A percentile compares a stretch with the other conserved stretches of the same genome.
These are phyloP conservation scores for Microcyclospora pomicola DNA, from an alignment of 2,329 filamentous ascomycete species.

Conservation along the genomic window DNA sequence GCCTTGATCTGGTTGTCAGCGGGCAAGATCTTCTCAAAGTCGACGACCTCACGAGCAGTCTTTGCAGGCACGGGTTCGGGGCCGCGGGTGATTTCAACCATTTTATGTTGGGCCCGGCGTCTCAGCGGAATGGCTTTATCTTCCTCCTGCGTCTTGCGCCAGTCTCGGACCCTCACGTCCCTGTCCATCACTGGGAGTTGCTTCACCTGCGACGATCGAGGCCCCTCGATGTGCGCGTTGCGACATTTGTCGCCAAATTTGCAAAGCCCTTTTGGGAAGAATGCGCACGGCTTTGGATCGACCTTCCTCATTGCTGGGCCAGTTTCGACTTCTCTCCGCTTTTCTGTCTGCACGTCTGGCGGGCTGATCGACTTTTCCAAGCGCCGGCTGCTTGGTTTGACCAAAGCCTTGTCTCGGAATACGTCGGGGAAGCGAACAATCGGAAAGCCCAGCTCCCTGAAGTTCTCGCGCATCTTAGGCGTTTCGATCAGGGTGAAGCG, in stretches of 20 bases:
- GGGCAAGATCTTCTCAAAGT: constrained; percentile 9
- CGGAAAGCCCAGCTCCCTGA: constrained; percentile 36
- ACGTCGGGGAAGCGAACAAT: constrained; percentile 39
- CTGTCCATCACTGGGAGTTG: constrained; percentile 4
- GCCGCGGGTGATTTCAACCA: background rate
- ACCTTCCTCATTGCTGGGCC: background rate
- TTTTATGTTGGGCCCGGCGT: constrained; percentile 2
- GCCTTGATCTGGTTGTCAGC: constrained; percentile 10
- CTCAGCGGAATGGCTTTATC: constrained; percentile 4
- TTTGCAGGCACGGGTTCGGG: background rate
- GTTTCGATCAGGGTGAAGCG: constrained; percentile 41
- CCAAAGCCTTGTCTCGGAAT: constrained; percentile 35
- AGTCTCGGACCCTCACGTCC: background rate
- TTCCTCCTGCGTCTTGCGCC: constrained; percentile 5
- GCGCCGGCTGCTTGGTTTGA: background rate
- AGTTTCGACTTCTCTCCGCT: background rate
- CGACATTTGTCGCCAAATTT: constrained; percentile 18
- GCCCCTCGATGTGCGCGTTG: constrained; percentile 10
- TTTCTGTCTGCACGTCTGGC: background rate
- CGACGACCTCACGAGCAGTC: background rate
- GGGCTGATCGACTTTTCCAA: background rate
- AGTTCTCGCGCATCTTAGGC: constrained; percentile 40
- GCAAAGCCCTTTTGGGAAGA: constrained; percentile 18
- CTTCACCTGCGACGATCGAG: background rate
- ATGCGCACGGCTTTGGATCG: constrained; percentile 9